Percentiles rank a stretch among this genome's conserved stretches.
phyloP scores from a whole-genome alignment of 2,329 filamentous ascomycete genomes.

The Moelleriella libera region DNA sequence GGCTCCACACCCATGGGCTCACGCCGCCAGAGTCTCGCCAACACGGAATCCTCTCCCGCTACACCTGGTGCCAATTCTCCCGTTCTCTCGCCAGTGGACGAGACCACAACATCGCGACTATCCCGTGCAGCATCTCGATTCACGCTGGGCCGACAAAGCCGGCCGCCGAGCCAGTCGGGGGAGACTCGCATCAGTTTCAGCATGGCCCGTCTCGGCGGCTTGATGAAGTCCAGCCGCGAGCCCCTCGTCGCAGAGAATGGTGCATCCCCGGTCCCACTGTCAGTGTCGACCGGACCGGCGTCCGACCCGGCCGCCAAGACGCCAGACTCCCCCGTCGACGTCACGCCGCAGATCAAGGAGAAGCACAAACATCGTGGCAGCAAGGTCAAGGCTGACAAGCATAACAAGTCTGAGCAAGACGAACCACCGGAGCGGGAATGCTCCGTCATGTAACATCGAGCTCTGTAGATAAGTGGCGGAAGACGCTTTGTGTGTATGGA shows the following conservation, averaged over 20 bases:
- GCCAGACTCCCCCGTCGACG: constrained; percentile 10
- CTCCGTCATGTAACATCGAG: constrained; percentile 24
- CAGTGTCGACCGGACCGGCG: constrained; percentile 12
- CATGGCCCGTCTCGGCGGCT: constrained; percentile 38
- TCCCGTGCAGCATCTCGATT: constrained; percentile 45
- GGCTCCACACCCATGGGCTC: constrained; percentile 20
- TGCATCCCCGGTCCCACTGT: constrained; percentile 10
- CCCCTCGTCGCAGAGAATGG: constrained; percentile 11
- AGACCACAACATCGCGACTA: constrained; percentile 37
- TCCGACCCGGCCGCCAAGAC: constrained; percentile 9
- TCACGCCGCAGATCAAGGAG: constrained; percentile 8
- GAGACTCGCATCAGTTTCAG: constrained; percentile 43
- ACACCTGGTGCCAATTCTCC: constrained; percentile 22
- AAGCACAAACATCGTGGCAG: constrained; percentile 18
- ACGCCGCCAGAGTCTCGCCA: constrained; percentile 35
- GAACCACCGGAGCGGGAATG: constrained; percentile 33
- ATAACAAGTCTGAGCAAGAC: constrained; percentile 20
- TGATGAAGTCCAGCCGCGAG: constrained; percentile 38
- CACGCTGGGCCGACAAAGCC: constrained; percentile 31
- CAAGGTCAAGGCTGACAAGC: constrained; percentile 17
- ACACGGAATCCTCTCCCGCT: constrained; percentile 29
- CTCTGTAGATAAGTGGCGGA: too few relatives aligned
- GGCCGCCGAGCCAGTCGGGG: constrained; percentile 42
- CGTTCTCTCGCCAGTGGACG: constrained; percentile 33
- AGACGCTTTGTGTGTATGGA: too few relatives aligned